Percentiles rank a stretch among this genome's conserved stretches.
phyloP scores from a whole-genome alignment of 768 basidiomycete species.

The Boletus tylopilopsis region DNA sequence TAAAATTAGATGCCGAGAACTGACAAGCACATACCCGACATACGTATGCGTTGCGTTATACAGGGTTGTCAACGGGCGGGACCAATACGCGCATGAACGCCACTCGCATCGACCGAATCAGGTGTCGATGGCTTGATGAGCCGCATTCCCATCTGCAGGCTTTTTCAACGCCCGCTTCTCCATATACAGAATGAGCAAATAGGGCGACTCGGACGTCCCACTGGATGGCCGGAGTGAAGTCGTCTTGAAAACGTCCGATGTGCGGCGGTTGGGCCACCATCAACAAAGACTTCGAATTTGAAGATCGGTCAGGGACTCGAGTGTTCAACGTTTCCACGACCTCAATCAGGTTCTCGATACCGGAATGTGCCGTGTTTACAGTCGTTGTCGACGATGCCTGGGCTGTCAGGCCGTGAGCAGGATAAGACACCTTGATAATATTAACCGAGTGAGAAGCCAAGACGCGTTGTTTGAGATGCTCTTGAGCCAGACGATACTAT shows the following conservation, averaged over 20 bases:
- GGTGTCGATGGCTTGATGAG: conserved; percentile 74
- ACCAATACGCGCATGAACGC: conserved; percentile 23
- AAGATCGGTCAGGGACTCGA: conserved; percentile 70
- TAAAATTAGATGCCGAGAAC: background rate
- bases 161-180: conserved; percentile 79
- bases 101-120: conserved; percentile 75
- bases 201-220: conserved; percentile 78
- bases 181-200: conserved; percentile 85
- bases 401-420: too few species aligned
- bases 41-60: conserved; percentile 33
- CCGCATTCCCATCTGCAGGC: conserved; percentile 96
- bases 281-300: conserved; percentile 82
- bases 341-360: conserved; percentile 79
- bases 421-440: conserved; percentile 62
- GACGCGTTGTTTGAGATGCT: conserved; percentile 59
- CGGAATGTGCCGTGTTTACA: conserved; percentile 78
- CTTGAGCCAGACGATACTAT: too few species aligned
- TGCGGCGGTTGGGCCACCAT: conserved; percentile 88
- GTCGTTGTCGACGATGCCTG: conserved; percentile 77
- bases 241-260: conserved; percentile 84
- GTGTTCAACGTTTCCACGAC: conserved; percentile 67
- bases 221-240: conserved; percentile 80
- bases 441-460: background rate
- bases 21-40: background rate
- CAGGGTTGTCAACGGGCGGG: conserved; percentile 28